Evolutionary conservation across 2,329 filamentous ascomycete genomes (phyloP).

Genomic region (Pestalotiopsis sp.): DNA sequence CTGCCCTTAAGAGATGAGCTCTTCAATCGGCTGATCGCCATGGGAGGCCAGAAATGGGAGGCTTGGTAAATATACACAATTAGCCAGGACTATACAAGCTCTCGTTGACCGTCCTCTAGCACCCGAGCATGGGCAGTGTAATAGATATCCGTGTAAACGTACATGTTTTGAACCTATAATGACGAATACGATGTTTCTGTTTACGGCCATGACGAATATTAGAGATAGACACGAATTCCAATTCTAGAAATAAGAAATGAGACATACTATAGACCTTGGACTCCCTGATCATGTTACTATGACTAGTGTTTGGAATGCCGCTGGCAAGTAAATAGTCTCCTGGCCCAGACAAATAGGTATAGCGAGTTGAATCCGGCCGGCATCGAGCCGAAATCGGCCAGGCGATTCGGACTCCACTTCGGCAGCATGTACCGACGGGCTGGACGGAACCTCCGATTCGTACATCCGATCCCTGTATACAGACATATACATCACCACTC

Average conservation of each 20-base stretch:
- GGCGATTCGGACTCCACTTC: not conserved
- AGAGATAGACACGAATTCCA: not conserved
- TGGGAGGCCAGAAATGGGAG: conserved; percentile 85
- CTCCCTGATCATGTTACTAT: too few relatives aligned
- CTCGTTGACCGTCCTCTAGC: not conserved
- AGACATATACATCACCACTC: not conserved
- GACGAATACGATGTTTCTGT: not conserved
- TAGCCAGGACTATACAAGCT: not conserved
- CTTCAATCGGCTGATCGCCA: conserved; percentile 77
- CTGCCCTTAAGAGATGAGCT: conserved; percentile 74
- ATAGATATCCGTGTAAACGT: not conserved
- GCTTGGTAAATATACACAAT: conserved; percentile 54
- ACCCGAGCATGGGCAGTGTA: not conserved
- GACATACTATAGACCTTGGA: not conserved
- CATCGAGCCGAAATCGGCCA: not conserved
- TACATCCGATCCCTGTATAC: not conserved
- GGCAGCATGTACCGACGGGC: not conserved
- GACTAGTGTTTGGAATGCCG: too few relatives aligned
- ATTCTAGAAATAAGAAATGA: not conserved
- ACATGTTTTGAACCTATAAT: not conserved
- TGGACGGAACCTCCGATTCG: not conserved
- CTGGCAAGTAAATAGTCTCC: too few relatives aligned
- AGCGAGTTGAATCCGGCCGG: not conserved
- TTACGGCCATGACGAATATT: not conserved
- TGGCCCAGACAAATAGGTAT: too few relatives aligned